Base-by-base conservation (phyloP, 106 monocot species). In the Acorus gramineus region DNA sequence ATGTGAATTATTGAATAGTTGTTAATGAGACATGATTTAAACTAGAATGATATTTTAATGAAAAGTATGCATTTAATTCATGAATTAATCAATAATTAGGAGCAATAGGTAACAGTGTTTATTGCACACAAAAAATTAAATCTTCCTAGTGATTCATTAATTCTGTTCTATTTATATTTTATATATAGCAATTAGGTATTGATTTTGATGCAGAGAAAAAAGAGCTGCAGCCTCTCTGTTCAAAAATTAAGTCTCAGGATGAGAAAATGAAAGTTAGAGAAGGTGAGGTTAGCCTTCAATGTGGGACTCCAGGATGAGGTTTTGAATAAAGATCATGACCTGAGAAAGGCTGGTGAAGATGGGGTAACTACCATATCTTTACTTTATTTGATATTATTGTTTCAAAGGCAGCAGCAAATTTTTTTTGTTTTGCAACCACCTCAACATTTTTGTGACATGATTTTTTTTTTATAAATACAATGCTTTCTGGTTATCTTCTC, bases 161-260 rank as follows among this genome's bases (percentile, higher is more conserved):
- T 45, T 50, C 54, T 28, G 28, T 28, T 28, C 28, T 28, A 28
- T 28, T 4, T 44, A 44, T 44, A 28, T 28, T 6, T 8, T 50
- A 55, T 7, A 57, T 80, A 51, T 74, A 96, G 96, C 69, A 82
- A 57, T 83, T 96, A 55, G 82, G 82, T 50, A 82, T 44, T 55
- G 80, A 80, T 69, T 62, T 96, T 52, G 90, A 85, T 69, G 82
- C 71, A 57, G 76, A 82, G 44, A 82, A 65, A 73, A 96, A 91
- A 69, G 96, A 96, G 67, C 64, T 81, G 67, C 78, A 85, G 50
- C 74, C 66, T 60, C 63, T 91, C n/a, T 65, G 78, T 55, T 48
- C 58, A 55, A 75, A 81, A 59, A 96, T 96, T 45, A 82, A 81
- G 48, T 74, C 67, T 10, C 65, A 91, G 49, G 87, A 87, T 78